Base-by-base conservation (phyloP, 768 basidiomycete genomes). In the Tylopilus rubrobrunneus region DNA sequence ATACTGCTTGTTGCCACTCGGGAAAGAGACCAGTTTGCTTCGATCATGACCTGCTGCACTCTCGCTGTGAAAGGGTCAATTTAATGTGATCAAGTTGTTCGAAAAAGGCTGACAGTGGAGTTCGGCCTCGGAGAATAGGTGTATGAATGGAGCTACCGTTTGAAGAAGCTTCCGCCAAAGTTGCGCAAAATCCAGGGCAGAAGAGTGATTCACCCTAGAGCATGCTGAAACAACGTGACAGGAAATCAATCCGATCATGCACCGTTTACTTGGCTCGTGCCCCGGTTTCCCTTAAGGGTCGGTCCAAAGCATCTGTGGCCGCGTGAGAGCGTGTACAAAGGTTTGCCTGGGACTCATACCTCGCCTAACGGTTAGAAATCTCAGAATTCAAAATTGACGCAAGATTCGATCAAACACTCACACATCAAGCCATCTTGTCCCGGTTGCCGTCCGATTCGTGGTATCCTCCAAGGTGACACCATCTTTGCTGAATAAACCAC, bases 351-450 rank as follows among this genome's bases (percentile, higher is more conserved):
- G 42, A 55, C 52, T 53, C 48, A 55, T 75, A 87, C 86, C 81
- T 88, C 85, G 67, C 85, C 86, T 87, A 53, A 21, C 40, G 42
- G 25, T 4, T 59, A 36, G 40, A 51, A 25, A 5, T 52, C 43
- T 62, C 48, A 57, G 58, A 31, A 51, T 48, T 36, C 33, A 41
- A n/a, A 17, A 33, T 42, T n/a, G 62, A 50, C 8, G 5, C 17
- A 37, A 52, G 34, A 45, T 50, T 2, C 19, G 45, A 40, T 17
- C 11, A 51, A 52, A 47, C n/a, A 58, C 87, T 71, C 69, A 89
- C 92, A 96, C 90, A 99, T 98, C 46, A 98, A 72, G 4, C 96
- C 96, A 63, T 94, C 90, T 56, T 92, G 87, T 43, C 93, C 95
- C 9, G 97, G 97, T 69, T 99, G 96, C 52, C 81, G 77, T 31